Evolutionary conservation across 164 flowering plant species (phyloP).

Genomic region (Nymphaea colorata): DNA sequence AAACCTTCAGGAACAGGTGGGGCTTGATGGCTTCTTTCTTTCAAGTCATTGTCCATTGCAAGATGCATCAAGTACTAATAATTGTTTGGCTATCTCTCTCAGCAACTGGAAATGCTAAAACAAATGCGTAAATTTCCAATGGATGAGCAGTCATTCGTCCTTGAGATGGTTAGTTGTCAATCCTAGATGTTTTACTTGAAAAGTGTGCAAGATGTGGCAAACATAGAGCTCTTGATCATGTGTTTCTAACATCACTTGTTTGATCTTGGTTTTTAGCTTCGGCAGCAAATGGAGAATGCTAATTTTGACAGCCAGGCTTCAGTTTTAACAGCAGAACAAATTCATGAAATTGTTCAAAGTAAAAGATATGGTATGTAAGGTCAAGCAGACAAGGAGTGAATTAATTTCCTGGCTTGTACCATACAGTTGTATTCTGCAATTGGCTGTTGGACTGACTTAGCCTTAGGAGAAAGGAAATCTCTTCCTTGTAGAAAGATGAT

Average conservation of each 20-base stretch:
- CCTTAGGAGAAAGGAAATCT: too few relatives aligned
- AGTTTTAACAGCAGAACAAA: conserved; percentile 49
- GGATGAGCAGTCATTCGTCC: conserved; percentile 73
- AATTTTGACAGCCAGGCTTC: conserved; percentile 43
- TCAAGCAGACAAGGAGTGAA: background rate
- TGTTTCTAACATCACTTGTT: too few relatives aligned
- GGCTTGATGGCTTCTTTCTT: background rate
- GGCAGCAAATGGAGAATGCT: conserved; percentile 51
- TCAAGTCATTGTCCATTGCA: background rate
- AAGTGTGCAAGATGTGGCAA: background rate
- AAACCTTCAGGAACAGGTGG: conserved; percentile 61
- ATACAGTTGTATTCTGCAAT: too few relatives aligned
- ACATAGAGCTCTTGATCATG: background rate
- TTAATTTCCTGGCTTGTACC: too few relatives aligned
- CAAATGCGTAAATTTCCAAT: conserved; percentile 63
- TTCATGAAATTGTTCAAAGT: conserved; percentile 48
- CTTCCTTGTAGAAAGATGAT: too few relatives aligned
- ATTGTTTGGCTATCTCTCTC: conserved; percentile 7
- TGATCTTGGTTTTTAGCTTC: conserved; percentile 32
- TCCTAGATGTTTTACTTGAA: background rate
- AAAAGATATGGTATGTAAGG: conserved; percentile 4
- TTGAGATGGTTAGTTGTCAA: conserved; percentile 45
- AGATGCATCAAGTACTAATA: background rate
- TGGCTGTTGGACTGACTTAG: too few relatives aligned
- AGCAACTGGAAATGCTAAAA: conserved; percentile 90